Evolutionary conservation across 2,329 filamentous ascomycete genomes (phyloP).

Genomic region (Colletotrichum echinochloae): DNA sequence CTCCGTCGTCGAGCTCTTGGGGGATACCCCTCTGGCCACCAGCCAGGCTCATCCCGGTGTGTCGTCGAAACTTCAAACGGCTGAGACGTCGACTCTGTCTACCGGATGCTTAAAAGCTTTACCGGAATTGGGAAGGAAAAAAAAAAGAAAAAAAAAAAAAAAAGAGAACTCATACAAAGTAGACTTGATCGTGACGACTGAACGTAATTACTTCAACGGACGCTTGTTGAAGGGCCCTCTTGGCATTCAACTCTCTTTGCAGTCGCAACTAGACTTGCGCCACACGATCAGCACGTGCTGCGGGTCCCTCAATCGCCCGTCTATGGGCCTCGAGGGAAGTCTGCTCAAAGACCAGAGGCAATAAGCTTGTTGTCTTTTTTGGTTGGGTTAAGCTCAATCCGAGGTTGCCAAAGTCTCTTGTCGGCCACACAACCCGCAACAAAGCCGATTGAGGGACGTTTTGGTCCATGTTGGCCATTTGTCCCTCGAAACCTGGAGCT

Average conservation of each 20-base stretch:
- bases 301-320: background rate
- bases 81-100: slow-evolving; percentile 14
- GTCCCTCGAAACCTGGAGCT: background rate
- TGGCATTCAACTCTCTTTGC: background rate
- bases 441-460: background rate
- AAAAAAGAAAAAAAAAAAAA: background rate
- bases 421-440: background rate
- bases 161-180: background rate
- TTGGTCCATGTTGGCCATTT: background rate
- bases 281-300: background rate
- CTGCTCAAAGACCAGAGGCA: background rate
- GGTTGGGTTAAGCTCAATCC: no score
- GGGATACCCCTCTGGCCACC: background rate
- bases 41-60: slow-evolving; percentile 13
- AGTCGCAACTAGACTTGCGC: background rate
- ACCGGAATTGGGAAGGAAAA: background rate
- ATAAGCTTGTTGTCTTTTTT: background rate
- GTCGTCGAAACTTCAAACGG: slow-evolving; percentile 36
- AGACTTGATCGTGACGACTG: no score
- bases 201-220: background rate
- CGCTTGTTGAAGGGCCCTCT: no score
- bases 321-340: no score
- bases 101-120: slow-evolving; percentile 12
- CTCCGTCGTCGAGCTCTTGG: background rate
- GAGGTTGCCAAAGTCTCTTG: background rate